These are phyloP conservation scores for Trametes elegans DNA, from an alignment of 768 basidiomycete genomes.

Conservation along the genomic window DNA sequence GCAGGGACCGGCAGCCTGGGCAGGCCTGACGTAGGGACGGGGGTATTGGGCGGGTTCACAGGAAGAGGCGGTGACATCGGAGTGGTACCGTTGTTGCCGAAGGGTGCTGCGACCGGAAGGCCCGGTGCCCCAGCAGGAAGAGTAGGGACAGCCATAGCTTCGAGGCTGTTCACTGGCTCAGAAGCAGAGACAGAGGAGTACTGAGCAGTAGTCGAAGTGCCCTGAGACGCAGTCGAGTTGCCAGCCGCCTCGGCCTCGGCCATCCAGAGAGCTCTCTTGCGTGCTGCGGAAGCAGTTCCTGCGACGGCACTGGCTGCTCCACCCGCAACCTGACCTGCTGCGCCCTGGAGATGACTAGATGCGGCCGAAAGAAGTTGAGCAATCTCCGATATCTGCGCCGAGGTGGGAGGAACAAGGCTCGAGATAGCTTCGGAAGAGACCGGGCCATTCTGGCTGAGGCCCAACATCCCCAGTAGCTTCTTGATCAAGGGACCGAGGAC, in stretches of 20 bases:
- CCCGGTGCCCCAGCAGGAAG: background rate
- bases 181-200: background rate
- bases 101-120: background rate
- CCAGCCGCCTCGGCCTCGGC: background rate
- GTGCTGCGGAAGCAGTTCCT: background rate
- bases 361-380: no score
- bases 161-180: background rate
- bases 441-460: background rate
- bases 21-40: background rate
- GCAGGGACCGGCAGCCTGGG: background rate
- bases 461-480: background rate
- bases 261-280: background rate
- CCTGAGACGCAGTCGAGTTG: background rate
- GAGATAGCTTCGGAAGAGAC: background rate
- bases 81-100: background rate
- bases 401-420: background rate
- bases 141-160: background rate
- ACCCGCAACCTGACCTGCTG: no score
- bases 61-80: slow-evolving; percentile 19
- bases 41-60: slow-evolving; percentile 23
- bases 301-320: background rate
- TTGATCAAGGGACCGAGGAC: background rate
- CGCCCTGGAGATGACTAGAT: no score
- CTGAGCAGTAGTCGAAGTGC: background rate
- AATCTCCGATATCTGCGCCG: no score